These are phyloP conservation scores for Fremontodendron californicum DNA, from an alignment of 345 rosid genomes.

Conservation along the genomic window DNA sequence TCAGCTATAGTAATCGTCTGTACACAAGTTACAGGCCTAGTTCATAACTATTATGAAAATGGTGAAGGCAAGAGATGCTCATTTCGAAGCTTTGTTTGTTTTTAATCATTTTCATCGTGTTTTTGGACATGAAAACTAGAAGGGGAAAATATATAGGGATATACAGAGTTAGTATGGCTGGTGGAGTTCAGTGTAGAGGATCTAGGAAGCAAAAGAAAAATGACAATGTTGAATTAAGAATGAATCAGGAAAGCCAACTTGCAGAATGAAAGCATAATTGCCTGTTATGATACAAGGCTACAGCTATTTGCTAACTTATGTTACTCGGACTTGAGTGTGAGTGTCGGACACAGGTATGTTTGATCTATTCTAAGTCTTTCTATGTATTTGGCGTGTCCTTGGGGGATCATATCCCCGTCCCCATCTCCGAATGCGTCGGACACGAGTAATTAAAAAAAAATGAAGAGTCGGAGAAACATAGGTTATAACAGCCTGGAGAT, in stretches of 20 bases:
- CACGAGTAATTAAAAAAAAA: too few relatives aligned
- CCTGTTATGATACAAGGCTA: neutral
- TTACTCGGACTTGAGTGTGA: too few relatives aligned
- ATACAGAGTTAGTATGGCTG: neutral
- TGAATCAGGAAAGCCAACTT: neutral
- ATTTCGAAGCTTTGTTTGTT: neutral
- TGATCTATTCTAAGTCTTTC: too few relatives aligned
- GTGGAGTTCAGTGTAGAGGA: neutral
- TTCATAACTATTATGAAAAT: neutral
- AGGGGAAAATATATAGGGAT: neutral
- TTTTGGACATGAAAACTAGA: neutral
- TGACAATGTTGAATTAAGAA: neutral
- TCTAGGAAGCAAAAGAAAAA: neutral
- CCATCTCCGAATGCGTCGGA: too few relatives aligned
- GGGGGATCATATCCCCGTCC: too few relatives aligned
- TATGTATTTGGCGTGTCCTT: too few relatives aligned
- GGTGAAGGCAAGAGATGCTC: neutral
- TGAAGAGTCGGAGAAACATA: too few relatives aligned
- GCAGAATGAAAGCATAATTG: neutral
- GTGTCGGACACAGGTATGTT: too few relatives aligned
- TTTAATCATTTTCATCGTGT: neutral
- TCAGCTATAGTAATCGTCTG: conserved; percentile 19
- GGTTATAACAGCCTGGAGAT: neutral
- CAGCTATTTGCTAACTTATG: neutral
- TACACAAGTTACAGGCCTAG: neutral